Base-by-base conservation (phyloP, 495 filamentous ascomycete species). In the Podospora comata region DNA sequence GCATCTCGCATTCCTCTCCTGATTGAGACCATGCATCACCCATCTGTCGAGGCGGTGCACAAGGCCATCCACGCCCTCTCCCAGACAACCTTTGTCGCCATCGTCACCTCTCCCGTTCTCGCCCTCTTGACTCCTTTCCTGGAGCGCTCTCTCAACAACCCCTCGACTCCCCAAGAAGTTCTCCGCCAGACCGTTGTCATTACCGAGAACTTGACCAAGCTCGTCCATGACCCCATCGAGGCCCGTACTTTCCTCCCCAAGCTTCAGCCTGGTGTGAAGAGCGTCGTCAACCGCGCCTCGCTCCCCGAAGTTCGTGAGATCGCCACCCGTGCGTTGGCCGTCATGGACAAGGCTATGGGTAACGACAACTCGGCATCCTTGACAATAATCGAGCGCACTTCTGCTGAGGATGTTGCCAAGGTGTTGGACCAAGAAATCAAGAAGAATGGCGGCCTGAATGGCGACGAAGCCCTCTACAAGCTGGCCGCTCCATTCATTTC, bases 151-250 rank as follows among this genome's bases (percentile, higher is more conserved):
- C 86, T 98, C 60, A 97, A 96, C 79, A 92, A 90, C 55, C 95
- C 94, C 5, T 84, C 86, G 15, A 99, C 95, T 9, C 86, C 91
- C 16, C 95, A 99, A 79, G 95, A 99, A 81, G 95, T 97, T 3
- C 83, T 98, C 39, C 90, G 95, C 44, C 96, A 97, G 77, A 96
- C 94, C 4, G 93, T 96, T 23, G 92, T 98, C 19, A 96, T 99
- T n/a, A 92, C 96, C 32, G 95, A 99, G 82, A 99, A 99, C 79
- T 80, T 99, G 81, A 99, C 95, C 60, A 99, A 97, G 83, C 86
- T 99, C 30, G 95, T 99, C 28, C 95, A 99, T 79, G 96, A 99
- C 76, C 95, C 95, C 5, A 87, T 97, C 39, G 95, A 99, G 81
- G 95, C 95, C 20, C 87, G 96, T 57, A 92, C 93, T 69, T 99